Evolutionary conservation across 306 rosid genomes (phyloP).

Genomic region (Lotus japonicus): DNA sequence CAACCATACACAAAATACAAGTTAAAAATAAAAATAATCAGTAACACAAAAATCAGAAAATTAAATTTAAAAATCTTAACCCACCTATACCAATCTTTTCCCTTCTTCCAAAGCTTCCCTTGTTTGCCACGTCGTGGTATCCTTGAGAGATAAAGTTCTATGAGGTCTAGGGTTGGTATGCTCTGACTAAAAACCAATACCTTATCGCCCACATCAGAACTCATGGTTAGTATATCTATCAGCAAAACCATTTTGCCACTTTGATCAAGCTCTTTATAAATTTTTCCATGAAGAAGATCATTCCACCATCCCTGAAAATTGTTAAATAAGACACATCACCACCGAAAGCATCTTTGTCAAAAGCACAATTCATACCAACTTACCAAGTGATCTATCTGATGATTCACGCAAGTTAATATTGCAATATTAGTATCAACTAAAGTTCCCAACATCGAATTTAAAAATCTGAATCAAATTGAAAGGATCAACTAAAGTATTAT

Average conservation of each 20-base stretch:
- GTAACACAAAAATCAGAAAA: neutral
- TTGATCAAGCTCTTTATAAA: slow-evolving; percentile 69
- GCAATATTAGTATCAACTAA: neutral
- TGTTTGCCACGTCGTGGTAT: slow-evolving; percentile 55
- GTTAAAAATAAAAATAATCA: neutral
- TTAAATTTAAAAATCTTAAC: slow-evolving; percentile 23
- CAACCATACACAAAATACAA: neutral
- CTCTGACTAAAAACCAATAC: slow-evolving; percentile 97
- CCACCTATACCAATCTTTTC: slow-evolving; percentile 97
- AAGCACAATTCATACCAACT: slow-evolving; percentile 8
- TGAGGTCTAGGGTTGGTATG: slow-evolving; percentile 90
- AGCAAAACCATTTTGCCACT: slow-evolving; percentile 97
- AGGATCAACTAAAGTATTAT: neutral
- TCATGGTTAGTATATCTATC: slow-evolving; percentile 73
- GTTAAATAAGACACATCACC: slow-evolving; percentile 13
- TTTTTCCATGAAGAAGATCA: slow-evolving; percentile 68
- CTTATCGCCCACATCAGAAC: slow-evolving; percentile 84
- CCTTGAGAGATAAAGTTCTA: slow-evolving; percentile 79
- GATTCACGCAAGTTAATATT: neutral
- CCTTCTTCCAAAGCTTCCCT: slow-evolving; percentile 84
- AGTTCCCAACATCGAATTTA: neutral
- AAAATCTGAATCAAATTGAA: neutral
- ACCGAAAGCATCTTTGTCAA: slow-evolving; percentile 5
- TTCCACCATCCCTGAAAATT: slow-evolving; percentile 90
- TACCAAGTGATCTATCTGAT: neutral